A percentile compares a stretch with the other conserved stretches of the same genome.
Conservation (phyloP, 2,329 filamentous ascomycete species). For the Apiospora kogelbergensis region DNA sequence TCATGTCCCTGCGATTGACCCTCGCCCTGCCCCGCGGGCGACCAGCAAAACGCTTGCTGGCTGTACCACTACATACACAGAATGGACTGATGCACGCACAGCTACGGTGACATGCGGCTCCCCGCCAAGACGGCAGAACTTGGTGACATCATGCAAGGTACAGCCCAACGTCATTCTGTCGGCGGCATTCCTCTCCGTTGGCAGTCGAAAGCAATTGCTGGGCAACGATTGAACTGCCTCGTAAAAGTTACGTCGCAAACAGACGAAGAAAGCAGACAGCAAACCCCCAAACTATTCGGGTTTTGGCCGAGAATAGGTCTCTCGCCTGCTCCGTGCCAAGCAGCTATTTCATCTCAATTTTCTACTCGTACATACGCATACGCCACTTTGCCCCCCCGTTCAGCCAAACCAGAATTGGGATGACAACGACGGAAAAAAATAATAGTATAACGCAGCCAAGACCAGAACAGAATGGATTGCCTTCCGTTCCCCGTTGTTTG, state of each 20-base stretch:
- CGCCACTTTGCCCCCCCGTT: not conserved
- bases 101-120: not conserved
- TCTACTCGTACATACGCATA: no score
- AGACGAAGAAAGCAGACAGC: no score
- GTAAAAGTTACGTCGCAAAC: not conserved
- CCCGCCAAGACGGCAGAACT: not conserved
- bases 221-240: not conserved
- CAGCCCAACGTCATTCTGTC: not conserved
- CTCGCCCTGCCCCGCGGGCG: not conserved
- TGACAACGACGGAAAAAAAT: not conserved
- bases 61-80: no score
- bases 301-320: not conserved
- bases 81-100: not conserved
- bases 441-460: not conserved
- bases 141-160: conserved; percentile 7
- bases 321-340: not conserved
- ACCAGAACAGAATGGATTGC: conserved; percentile 8
- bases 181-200: not conserved
- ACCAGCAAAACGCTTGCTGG: not conserved
- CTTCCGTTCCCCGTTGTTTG: conserved; percentile 14
- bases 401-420: not conserved
- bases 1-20: no score
- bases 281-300: not conserved
- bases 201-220: not conserved
- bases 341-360: not conserved